Base-by-base conservation (phyloP, 495 filamentous ascomycete species). In the Astrothelium subdiscretum region DNA sequence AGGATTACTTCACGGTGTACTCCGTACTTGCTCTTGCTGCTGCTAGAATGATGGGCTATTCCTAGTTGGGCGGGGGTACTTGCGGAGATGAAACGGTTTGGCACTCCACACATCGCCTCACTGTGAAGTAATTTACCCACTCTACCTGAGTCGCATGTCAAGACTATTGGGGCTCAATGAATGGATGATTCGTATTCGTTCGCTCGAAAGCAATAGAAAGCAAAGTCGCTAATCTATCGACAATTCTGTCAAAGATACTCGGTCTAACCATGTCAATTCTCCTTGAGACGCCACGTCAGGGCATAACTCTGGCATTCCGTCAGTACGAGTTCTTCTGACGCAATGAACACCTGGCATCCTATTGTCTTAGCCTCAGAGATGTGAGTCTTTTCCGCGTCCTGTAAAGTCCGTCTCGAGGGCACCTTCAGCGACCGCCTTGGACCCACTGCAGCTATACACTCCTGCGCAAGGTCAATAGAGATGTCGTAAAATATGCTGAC, bases 31-130 rank as follows among this genome's bases (percentile, higher is more conserved):
- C 48, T 26, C 8, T n/a, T n/a, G n/a, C n/a, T n/a, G n/a, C n/a
- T n/a, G n/a, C n/a, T n/a, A n/a, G n/a, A n/a, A n/a, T n/a, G n/a
- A 54, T 29, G 48, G 20, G 48, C 48, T 54, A 54, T 27, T 54
- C 48, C 48, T 15, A 29, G 29, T 27, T 8, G 24, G 48, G 48
- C 11, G 24, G 10, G 48, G 24, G 48, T 26, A 20, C 5, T 54
- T 54, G 48, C 48, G 48, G 48, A 54, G 48, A 26, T 54, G 8
- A 48, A 48, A 48, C n/a, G n/a, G n/a, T n/a, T n/a, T n/a, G n/a
- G n/a, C n/a, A n/a, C n/a, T n/a, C n/a, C n/a, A n/a, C n/a, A n/a
- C n/a, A n/a, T n/a, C n/a, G n/a, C n/a, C n/a, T n/a, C n/a, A n/a
- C n/a, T 40, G 35, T 40, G 35, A 40, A 40, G 6, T 40, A 40